phyloP scores from a whole-genome alignment of 106 monocot genomes.

The Allium cepa region DNA sequence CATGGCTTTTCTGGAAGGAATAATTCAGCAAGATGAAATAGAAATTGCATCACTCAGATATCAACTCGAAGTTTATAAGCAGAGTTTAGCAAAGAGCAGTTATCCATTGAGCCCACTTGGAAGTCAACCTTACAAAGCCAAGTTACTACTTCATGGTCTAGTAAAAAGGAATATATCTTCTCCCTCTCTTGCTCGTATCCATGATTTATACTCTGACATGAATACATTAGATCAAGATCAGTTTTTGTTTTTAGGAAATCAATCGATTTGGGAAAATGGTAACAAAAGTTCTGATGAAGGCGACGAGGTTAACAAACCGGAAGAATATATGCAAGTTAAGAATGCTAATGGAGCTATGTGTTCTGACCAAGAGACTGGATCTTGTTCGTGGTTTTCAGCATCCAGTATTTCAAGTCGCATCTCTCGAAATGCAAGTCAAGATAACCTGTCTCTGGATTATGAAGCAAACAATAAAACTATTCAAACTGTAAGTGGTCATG shows the following conservation, averaged over 20 bases:
- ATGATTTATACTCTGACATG: conserved; percentile 25
- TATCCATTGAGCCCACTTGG: conserved; percentile 9
- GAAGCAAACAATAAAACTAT: conserved; percentile 4
- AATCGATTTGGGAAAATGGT: conserved; percentile 2
- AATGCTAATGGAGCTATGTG: not conserved
- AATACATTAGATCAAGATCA: conserved; percentile 12
- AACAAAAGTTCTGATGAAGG: not conserved
- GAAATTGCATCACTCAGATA: conserved; percentile 51
- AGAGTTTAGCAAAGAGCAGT: conserved; percentile 20
- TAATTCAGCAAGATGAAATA: conserved; percentile 64
- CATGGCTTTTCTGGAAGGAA: conserved; percentile 45
- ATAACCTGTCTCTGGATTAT: conserved; percentile 4
- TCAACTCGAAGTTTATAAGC: conserved; percentile 29
- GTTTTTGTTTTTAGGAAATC: not conserved
- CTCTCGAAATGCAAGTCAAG: conserved; percentile 7
- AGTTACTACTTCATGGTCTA: conserved; percentile 3
- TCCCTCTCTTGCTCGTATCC: conserved; percentile 23
- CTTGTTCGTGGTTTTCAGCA: conserved; percentile 18
- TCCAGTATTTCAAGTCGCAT: conserved; percentile 2
- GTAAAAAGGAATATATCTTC: conserved; percentile 44
- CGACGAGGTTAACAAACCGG: conserved; percentile 5
- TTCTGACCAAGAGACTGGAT: conserved; percentile 7
- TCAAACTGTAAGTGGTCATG: conserved; percentile 2
- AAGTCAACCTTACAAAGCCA: conserved; percentile 2
- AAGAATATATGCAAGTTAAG: conserved; percentile 7